A percentile compares a stretch with the other conserved stretches of the same genome.
phyloP scores from a whole-genome alignment of 768 basidiomycete genomes.

The Russula emetica region DNA sequence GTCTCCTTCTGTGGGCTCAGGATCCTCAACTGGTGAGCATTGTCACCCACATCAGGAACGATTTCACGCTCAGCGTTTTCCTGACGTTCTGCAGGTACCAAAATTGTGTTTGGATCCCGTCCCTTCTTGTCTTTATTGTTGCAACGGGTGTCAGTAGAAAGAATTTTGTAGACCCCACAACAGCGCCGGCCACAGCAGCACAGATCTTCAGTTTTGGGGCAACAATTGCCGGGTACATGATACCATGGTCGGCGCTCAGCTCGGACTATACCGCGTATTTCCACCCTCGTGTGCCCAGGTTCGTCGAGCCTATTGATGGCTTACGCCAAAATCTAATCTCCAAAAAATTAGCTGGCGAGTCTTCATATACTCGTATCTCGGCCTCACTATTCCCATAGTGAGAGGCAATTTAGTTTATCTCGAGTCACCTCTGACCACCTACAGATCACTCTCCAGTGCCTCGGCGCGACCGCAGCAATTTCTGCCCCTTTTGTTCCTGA shows the following conservation, averaged over 20 bases:
- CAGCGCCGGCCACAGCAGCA: constrained; percentile 50
- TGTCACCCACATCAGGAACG: neutral
- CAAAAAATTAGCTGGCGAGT: constrained; percentile 46
- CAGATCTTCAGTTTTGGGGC: constrained; percentile 62
- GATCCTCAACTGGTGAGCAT: constrained; percentile 53
- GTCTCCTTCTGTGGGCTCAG: constrained; percentile 64
- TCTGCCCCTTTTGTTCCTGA: constrained; percentile 51
- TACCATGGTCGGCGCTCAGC: constrained; percentile 56
- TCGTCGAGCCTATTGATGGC: constrained; percentile 8
- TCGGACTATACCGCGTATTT: constrained; percentile 78
- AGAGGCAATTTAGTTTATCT: constrained; percentile 28
- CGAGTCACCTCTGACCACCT: neutral
- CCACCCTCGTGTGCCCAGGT: constrained; percentile 55
- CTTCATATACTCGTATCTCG: constrained; percentile 61
- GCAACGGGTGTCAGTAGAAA: constrained; percentile 69
- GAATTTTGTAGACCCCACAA: constrained; percentile 49
- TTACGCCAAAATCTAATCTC: neutral
- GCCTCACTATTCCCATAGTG: constrained; percentile 61
- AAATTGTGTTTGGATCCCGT: constrained; percentile 69
- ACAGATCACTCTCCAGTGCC: constrained; percentile 44
- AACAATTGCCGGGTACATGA: constrained; percentile 66
- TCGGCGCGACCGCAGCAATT: constrained; percentile 65
- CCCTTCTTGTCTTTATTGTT: constrained; percentile 65
- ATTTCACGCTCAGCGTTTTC: neutral
- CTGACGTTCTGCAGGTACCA: constrained; percentile 53